These are phyloP conservation scores for Podila minutissima DNA, from an alignment of 192 early-diverging fungal genomes.

Conservation along the genomic window DNA sequence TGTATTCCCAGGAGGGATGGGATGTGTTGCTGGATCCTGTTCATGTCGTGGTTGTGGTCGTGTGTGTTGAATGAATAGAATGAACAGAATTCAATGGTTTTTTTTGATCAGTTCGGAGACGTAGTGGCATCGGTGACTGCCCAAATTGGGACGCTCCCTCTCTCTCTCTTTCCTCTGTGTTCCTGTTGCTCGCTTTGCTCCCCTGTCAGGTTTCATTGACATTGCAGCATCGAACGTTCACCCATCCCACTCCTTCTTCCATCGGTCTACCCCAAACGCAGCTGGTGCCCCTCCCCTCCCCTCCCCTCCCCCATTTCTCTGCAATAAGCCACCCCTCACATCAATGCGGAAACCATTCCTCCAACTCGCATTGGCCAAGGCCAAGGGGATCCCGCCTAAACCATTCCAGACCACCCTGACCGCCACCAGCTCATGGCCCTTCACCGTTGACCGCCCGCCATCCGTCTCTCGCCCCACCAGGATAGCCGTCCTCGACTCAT, in stretches of 20 bases:
- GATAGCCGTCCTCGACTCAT: constrained; percentile 75
- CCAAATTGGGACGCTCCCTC: not conserved
- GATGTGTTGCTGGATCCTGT: constrained; percentile 14
- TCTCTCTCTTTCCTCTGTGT: too few species aligned
- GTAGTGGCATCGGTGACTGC: not conserved
- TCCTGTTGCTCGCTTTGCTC: too few species aligned
- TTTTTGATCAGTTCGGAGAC: not conserved
- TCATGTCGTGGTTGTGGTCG: constrained; percentile 4
- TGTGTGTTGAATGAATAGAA: not conserved
- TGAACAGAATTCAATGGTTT: constrained; percentile 9
- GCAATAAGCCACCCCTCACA: not conserved
- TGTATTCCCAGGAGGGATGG: constrained; percentile 6
- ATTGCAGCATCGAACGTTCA: not conserved
- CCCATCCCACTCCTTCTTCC: not conserved
- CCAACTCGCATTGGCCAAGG: constrained; percentile 24
- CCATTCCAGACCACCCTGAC: constrained; percentile 46
- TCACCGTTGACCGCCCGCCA: constrained; percentile 27
- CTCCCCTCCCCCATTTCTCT: not conserved
- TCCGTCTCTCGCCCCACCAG: constrained; percentile 18
- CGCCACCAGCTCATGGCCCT: constrained; percentile 40
- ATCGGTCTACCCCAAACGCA: too few species aligned
- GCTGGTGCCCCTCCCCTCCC: too few species aligned
- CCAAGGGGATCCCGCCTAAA: constrained; percentile 13
- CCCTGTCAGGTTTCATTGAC: too few species aligned
- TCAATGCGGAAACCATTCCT: constrained; percentile 39